Evolutionary conservation across 1,284 basidiomycete genomes (phyloP).

Genomic region (Coniferiporia sulphurascens): DNA sequence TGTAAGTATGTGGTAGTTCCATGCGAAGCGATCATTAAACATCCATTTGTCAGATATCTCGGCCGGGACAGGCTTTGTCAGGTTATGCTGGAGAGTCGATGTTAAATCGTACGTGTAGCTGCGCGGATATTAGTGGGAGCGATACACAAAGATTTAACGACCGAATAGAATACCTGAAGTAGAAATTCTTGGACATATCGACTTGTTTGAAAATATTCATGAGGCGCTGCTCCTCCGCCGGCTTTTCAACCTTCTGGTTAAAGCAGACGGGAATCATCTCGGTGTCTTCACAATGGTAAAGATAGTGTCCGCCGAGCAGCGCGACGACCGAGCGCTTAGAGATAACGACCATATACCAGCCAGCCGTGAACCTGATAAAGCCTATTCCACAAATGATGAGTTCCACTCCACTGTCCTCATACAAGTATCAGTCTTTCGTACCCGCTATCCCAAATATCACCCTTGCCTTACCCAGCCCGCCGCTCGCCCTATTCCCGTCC

Average conservation of each 20-base stretch:
- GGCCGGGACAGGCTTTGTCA: constrained; percentile 50
- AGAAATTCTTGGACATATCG: constrained; percentile 98
- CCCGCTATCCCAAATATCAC: constrained; percentile 79
- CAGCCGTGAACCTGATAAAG: constrained; percentile 85
- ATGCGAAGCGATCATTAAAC: constrained; percentile 90
- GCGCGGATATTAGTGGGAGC: neutral
- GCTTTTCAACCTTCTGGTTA: constrained; percentile 76
- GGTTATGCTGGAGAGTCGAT: constrained; percentile 89
- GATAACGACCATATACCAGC: constrained; percentile 90
- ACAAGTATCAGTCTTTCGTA: constrained; percentile 30
- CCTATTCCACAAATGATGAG: constrained; percentile 43
- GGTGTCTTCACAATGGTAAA: constrained; percentile 95
- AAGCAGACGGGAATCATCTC: constrained; percentile 74
- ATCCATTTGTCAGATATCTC: constrained; percentile 43
- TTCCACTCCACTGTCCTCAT: neutral
- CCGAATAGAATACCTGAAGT: constrained; percentile 75
- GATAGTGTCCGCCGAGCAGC: constrained; percentile 92
- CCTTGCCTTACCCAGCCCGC: constrained; percentile 80
- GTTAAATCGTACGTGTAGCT: constrained; percentile 96
- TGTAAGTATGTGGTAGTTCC: constrained; percentile 92
- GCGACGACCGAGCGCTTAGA: constrained; percentile 91
- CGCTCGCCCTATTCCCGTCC: constrained; percentile 86
- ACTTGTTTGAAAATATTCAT: constrained; percentile 96
- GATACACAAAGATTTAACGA: too few relatives aligned
- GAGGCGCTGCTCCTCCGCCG: constrained; percentile 78